A percentile compares a stretch with the other conserved stretches of the same genome.
Conservation (phyloP, 1,284 basidiomycete species). For the Chalciporus sp. region DNA sequence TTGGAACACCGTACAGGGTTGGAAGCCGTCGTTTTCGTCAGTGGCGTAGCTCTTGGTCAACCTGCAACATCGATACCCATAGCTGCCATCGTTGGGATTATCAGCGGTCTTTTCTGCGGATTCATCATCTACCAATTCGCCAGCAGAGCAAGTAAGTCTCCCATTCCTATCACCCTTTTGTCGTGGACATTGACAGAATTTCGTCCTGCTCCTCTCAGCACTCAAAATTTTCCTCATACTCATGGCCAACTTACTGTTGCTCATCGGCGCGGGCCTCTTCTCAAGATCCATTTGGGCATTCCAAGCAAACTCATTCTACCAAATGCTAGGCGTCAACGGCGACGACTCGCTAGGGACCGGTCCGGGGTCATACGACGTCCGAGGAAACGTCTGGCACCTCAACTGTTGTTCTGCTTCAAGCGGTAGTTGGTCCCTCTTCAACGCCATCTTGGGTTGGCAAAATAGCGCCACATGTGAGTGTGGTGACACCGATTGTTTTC, state of each 20-base stretch:
- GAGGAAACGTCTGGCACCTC: constrained; percentile 85
- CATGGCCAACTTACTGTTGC: constrained; percentile 87
- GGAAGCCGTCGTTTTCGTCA: constrained; percentile 92
- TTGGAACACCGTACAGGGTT: constrained; percentile 50
- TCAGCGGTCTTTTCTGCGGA: constrained; percentile 72
- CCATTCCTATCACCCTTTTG: neutral
- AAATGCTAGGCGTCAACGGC: constrained; percentile 72
- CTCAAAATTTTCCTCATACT: constrained; percentile 81
- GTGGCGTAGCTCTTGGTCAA: constrained; percentile 86
- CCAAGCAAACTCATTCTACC: constrained; percentile 69
- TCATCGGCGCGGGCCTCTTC: constrained; percentile 91
- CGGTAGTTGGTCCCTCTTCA: constrained; percentile 75
- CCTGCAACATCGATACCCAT: constrained; percentile 85
- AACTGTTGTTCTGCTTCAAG: constrained; percentile 78
- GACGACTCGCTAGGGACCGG: constrained; percentile 81
- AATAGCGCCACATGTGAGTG: constrained; percentile 62
- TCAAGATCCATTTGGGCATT: constrained; percentile 73
- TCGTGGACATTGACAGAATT: neutral
- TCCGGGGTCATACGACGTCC: constrained; percentile 79
- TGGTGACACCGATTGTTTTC: neutral
- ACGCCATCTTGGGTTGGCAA: constrained; percentile 75
- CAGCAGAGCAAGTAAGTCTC: constrained; percentile 62
- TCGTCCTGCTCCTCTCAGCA: constrained; percentile 40
- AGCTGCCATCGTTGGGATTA: constrained; percentile 81
- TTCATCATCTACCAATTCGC: constrained; percentile 77